phyloP scores from a whole-genome alignment of 108 stramenopile genomes.

The Stephanodiscus minutulus region DNA sequence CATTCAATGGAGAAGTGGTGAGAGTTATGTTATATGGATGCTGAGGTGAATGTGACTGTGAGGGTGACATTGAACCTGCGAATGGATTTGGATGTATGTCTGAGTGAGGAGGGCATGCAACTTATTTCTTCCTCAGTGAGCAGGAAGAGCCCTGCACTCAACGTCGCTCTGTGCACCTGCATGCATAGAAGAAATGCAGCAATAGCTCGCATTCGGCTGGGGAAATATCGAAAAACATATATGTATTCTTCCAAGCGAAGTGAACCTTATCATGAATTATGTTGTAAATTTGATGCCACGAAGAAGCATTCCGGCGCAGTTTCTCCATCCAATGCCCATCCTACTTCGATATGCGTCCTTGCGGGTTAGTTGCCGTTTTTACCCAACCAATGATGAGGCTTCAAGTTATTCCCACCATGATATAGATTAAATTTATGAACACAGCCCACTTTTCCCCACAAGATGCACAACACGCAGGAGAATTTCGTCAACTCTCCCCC shows the following conservation, averaged over 20 bases:
- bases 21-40: no score
- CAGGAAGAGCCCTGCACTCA: no score
- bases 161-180: no score
- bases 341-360: background rate
- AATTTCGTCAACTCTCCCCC: background rate
- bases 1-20: no score
- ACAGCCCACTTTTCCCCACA: background rate
- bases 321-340: background rate
- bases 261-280: slow-evolving; percentile 1
- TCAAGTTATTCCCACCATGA: background rate
- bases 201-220: no score
- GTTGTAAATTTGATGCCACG: background rate
- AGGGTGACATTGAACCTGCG: no score
- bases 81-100: no score
- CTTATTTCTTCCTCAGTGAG: no score
- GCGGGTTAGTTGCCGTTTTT: background rate
- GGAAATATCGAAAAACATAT: background rate
- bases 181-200: no score
- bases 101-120: no score
- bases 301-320: background rate
- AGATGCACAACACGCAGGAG: background rate
- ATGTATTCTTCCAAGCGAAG: background rate
- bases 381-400: background rate
- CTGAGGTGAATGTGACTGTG: no score
- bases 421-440: background rate